Conservation (phyloP, 2,329 filamentous ascomycete species). For the Albifimbria verrucaria region DNA sequence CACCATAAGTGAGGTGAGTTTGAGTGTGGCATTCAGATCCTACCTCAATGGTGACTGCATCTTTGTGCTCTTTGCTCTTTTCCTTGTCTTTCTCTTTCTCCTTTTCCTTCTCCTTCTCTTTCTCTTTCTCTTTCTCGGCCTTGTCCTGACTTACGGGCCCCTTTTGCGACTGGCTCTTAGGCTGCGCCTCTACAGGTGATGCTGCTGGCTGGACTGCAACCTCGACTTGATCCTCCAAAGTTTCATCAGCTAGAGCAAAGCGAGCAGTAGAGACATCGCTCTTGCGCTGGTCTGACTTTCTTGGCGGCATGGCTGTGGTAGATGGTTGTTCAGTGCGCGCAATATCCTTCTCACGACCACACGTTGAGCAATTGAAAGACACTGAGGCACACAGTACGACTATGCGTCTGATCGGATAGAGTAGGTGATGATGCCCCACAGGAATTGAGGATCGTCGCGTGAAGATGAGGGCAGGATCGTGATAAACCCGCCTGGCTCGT, state of each 20-base stretch:
- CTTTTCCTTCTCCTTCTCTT: constrained; percentile 24
- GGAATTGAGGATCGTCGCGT: too few relatives aligned
- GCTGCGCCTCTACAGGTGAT: constrained; percentile 16
- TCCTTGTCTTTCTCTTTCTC: constrained; percentile 27
- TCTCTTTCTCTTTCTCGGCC: too few relatives aligned
- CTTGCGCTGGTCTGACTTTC: constrained; percentile 49
- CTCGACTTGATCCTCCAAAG: constrained; percentile 17
- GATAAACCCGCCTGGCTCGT: too few relatives aligned
- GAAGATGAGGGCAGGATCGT: too few relatives aligned
- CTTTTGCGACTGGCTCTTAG: constrained; percentile 23
- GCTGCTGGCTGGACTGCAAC: constrained; percentile 11
- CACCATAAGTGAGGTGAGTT: neutral
- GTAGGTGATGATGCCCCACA: too few relatives aligned
- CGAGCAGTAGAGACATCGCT: constrained; percentile 45
- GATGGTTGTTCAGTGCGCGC: too few relatives aligned
- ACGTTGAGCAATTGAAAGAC: too few relatives aligned
- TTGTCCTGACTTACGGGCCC: constrained; percentile 26
- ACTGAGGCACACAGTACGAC: too few relatives aligned
- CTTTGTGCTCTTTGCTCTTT: constrained; percentile 23
- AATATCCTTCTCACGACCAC: too few relatives aligned
- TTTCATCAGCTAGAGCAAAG: constrained; percentile 42
- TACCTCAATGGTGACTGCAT: constrained; percentile 53
- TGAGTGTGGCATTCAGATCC: constrained; percentile 1
- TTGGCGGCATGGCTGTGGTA: constrained; percentile 45
- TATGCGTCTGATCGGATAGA: too few relatives aligned